Evolutionary conservation across 805 yeast species (phyloP).

Genomic region (Myxozyma udenii): DNA sequence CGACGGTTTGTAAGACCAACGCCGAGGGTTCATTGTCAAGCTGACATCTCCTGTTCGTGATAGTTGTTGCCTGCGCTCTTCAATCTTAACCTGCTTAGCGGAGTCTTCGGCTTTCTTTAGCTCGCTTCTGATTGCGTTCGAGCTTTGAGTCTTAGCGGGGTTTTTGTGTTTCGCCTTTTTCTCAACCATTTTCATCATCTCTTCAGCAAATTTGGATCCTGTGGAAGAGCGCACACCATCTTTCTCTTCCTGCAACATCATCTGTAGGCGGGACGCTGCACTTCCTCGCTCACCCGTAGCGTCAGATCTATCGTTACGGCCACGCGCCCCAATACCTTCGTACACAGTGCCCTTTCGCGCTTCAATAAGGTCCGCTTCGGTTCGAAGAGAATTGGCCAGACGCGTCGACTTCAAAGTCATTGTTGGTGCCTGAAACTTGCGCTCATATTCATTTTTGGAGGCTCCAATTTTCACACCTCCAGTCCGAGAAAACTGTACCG

Average conservation of each 20-base stretch:
- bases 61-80: not conserved
- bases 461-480: not conserved
- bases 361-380: not conserved
- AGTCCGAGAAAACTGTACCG: not conserved
- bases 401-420: conserved; percentile 13
- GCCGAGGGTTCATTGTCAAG: not conserved
- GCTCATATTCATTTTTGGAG: not conserved
- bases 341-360: conserved; percentile 7
- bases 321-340: not conserved
- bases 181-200: not conserved
- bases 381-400: not conserved
- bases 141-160: too few species aligned
- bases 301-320: not conserved
- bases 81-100: not conserved
- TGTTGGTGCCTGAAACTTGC: conserved; percentile 9
- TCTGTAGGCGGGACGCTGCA: conserved; percentile 4
- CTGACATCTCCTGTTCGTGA: not conserved
- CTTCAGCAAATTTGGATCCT: not conserved
- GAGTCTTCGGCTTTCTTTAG: not conserved
- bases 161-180: too few species aligned
- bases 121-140: too few species aligned
- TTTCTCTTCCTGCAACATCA: not conserved
- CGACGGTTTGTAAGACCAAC: not conserved
- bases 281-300: not conserved
- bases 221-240: not conserved